Evolutionary conservation across 768 basidiomycete species (phyloP), one percentile per base, ranked within the genome.

Genomic region (Termitomyces sp.): DNA sequence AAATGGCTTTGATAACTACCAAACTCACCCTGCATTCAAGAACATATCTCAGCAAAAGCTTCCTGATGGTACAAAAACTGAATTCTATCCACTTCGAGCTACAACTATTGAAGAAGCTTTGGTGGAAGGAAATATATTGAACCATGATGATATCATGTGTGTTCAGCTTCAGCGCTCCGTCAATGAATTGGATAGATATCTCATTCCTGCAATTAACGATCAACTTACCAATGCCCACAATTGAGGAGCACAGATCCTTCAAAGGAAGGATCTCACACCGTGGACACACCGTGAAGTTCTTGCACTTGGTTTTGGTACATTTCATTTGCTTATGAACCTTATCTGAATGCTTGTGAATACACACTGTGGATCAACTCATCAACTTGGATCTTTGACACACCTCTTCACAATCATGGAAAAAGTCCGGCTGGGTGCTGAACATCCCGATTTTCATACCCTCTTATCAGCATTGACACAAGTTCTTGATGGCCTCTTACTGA

Each of bases 361-460:
- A 12, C 71, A 75, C 52, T 57, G 66, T 33, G 72, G 71, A 11
- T 56, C 65, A 0, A 22, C 60, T 3, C 38, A 41, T 2, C 52
- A 66, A 15, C 3, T 57, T 2, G 69, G 70, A 0, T 68, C 63
- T 15, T 60, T 74, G 2, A 53, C 66, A 0, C 61, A 66, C 52
- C 66, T 69, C 16, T 74, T 73, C 47, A 43, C 56, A 0, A 7
- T 72, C 3, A 57, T 76, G 0, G 65, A 72, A 16, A 73, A 73
- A 48, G 54, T 55, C 22, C 61, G 66, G 0, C 64, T 75, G 7
- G 66, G 65, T 7, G 50, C 57, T 0, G 58, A 71, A 20, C 64
- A 73, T 4, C 72, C 72, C 0, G 66, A 75, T 50, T 74, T 71
- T 25, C 68, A 74, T 29, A 65, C 71, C 0, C 61, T 73, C 1